Evolutionary conservation across 495 filamentous ascomycete species (phyloP).

Genomic region (Hypomontagnella monticulosa): DNA sequence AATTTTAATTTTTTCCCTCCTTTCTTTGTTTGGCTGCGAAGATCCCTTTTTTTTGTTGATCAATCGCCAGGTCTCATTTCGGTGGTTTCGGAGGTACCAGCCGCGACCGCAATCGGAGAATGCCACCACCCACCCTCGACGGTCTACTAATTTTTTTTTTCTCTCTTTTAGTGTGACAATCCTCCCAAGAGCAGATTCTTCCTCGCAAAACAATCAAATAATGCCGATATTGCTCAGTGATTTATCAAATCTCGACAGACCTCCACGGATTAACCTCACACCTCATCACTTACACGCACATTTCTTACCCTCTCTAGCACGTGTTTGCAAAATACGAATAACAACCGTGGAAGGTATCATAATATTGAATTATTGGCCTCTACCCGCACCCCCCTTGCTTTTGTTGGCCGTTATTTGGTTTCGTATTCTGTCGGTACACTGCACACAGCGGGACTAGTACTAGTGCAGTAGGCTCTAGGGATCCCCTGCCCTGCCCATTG

Average conservation of each 20-base stretch:
- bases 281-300: too few relatives aligned
- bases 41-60: constrained; percentile 43
- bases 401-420: constrained; percentile 33
- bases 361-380: neutral
- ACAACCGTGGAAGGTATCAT: neutral
- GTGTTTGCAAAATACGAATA: neutral
- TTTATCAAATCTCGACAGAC: too few relatives aligned
- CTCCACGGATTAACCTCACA: too few relatives aligned
- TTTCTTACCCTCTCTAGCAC: neutral
- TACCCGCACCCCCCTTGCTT: constrained; percentile 20
- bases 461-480: constrained; percentile 27
- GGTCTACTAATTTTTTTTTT: constrained; percentile 9
- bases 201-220: too few relatives aligned
- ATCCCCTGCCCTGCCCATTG: constrained; percentile 29
- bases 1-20: constrained; percentile 29
- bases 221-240: too few relatives aligned
- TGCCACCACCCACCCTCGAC: constrained; percentile 23
- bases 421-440: constrained; percentile 41
- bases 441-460: constrained; percentile 27
- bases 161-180: constrained; percentile 8
- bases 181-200: too few relatives aligned
- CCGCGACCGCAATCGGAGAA: constrained; percentile 42
- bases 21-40: constrained; percentile 39
- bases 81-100: constrained; percentile 47
- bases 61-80: constrained; percentile 47